Conservation (phyloP, 2,329 filamentous ascomycete species). For the Paecilomyces sp. region DNA sequence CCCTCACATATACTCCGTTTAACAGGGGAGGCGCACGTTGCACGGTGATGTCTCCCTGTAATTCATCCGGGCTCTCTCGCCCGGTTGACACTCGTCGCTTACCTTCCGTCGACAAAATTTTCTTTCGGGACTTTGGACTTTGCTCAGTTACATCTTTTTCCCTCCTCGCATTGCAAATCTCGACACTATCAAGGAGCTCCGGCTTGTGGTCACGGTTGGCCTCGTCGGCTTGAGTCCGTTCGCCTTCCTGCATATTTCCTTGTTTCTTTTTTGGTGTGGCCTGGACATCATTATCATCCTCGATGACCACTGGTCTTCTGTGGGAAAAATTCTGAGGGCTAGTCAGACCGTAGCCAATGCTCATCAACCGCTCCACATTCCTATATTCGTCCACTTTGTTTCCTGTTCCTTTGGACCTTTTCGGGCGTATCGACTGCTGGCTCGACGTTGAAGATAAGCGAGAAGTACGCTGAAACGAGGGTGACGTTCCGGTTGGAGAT, state of each 20-base stretch:
- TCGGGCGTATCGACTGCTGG: conserved; percentile 7
- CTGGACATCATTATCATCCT: conserved; percentile 12
- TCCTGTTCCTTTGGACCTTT: neutral
- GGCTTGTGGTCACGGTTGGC: conserved; percentile 1
- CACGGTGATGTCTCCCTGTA: conserved; percentile 31
- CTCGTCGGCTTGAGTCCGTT: neutral
- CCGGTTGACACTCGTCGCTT: conserved; percentile 5
- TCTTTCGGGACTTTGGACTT: neutral
- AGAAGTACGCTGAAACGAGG: conserved; percentile 5
- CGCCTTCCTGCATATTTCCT: neutral
- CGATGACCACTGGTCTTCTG: conserved; percentile 3
- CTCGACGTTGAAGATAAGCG: conserved; percentile 15
- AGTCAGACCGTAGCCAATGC: conserved; percentile 1
- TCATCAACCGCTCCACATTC: conserved; percentile 12
- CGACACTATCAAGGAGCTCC: conserved; percentile 10
- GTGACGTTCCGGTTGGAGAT: conserved; percentile 1
- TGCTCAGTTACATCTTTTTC: neutral
- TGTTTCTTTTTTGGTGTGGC: conserved; percentile 12
- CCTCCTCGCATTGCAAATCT: conserved; percentile 4
- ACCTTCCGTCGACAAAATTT: conserved; percentile 1
- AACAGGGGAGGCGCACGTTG: conserved; percentile 10
- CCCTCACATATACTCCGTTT: conserved; percentile 2
- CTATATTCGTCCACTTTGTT: conserved; percentile 12
- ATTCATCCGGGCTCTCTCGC: conserved; percentile 33
- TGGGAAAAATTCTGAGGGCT: conserved; percentile 1